Evolutionary conservation across 2,329 filamentous ascomycete species (phyloP).

Genomic region (Aspergillus sergii): DNA sequence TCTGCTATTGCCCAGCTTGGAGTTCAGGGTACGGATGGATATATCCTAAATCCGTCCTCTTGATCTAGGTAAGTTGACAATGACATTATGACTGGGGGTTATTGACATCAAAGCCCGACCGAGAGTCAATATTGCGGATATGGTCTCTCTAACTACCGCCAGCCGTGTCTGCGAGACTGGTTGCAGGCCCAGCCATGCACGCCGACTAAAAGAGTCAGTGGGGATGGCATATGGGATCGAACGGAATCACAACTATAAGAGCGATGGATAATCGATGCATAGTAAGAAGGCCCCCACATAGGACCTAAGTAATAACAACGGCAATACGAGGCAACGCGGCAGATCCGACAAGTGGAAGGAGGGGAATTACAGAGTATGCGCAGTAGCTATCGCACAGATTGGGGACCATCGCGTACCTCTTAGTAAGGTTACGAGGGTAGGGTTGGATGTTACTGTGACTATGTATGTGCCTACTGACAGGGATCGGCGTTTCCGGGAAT

Average conservation of each 20-base stretch:
- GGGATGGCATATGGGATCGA: not conserved
- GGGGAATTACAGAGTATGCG: not conserved
- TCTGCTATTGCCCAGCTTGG: not conserved
- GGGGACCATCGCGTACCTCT: too few relatives aligned
- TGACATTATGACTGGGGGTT: too few relatives aligned
- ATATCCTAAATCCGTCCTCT: not conserved
- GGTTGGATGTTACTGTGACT: too few relatives aligned
- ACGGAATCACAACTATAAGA: not conserved
- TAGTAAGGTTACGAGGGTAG: too few relatives aligned
- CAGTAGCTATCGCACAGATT: too few relatives aligned
- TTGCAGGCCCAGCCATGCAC: not conserved
- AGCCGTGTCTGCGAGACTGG: not conserved
- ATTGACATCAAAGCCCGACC: not conserved
- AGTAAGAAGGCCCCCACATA: not conserved
- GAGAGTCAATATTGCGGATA: not conserved
- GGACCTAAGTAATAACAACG: not conserved
- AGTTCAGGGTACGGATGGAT: not conserved
- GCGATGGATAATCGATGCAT: not conserved
- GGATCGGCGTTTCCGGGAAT: not conserved
- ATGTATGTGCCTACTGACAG: too few relatives aligned
- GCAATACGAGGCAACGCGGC: not conserved
- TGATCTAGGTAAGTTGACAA: too few relatives aligned
- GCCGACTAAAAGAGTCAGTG: not conserved
- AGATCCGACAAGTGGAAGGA: not conserved
- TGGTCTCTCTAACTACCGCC: not conserved